Percentiles rank a stretch among this genome's conserved stretches.
These are phyloP conservation scores for Exserohilum rostratum DNA, from an alignment of 2,329 filamentous ascomycete genomes.

Conservation along the genomic window DNA sequence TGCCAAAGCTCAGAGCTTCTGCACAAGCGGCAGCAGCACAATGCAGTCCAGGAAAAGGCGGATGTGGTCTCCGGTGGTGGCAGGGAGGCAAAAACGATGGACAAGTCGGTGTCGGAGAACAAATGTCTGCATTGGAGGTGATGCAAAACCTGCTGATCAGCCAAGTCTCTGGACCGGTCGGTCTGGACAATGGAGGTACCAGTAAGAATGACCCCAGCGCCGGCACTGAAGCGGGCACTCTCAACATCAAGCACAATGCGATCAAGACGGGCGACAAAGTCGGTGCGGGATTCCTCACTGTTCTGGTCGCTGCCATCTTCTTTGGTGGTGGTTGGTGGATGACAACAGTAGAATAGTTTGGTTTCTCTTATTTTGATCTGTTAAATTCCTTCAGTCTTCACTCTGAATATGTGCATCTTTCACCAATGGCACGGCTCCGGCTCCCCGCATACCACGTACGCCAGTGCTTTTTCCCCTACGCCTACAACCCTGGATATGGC, in stretches of 20 bases:
- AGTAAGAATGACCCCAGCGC: conserved; percentile 54
- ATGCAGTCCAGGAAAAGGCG: conserved; percentile 58
- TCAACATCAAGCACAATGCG: conserved; percentile 28
- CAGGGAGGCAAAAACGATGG: conserved; percentile 53
- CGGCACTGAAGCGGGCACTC: conserved; percentile 36
- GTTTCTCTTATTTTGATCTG: background rate
- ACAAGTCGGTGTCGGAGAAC: conserved; percentile 60
- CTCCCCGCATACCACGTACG: background rate
- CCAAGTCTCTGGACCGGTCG: conserved; percentile 47
- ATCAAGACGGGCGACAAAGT: conserved; percentile 67
- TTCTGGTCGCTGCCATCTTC: conserved; percentile 60
- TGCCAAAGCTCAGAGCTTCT: conserved; percentile 59
- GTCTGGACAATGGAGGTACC: conserved; percentile 59
- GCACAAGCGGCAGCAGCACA: conserved; percentile 61
- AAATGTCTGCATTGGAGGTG: conserved; percentile 64
- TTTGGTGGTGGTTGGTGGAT: conserved; percentile 61
- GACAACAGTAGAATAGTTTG: conserved; percentile 35
- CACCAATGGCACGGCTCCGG: background rate
- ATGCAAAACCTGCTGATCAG: conserved; percentile 55
- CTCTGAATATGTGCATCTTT: background rate
- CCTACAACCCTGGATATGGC: background rate
- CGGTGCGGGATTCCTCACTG: conserved; percentile 70
- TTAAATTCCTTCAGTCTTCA: background rate
- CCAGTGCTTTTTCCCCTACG: background rate
- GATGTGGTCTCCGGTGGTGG: conserved; percentile 54